Conservation (phyloP, 495 filamentous ascomycete species). For the Hypoxylon rickii region DNA sequence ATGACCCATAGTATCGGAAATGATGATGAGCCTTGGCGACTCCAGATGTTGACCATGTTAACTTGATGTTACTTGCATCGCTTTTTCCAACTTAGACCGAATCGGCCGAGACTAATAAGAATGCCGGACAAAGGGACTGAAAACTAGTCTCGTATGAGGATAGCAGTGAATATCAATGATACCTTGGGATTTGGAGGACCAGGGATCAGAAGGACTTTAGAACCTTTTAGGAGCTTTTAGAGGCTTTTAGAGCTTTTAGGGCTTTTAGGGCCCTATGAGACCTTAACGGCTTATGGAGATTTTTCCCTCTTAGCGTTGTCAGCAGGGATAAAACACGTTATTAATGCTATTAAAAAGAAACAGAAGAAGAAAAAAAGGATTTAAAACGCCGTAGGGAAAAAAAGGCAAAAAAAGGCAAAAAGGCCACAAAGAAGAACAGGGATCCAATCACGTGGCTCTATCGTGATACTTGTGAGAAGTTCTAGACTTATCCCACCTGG, state of each 20-base stretch:
- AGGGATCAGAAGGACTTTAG: too few relatives aligned
- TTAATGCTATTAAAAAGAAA: too few relatives aligned
- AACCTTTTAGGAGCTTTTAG: too few relatives aligned
- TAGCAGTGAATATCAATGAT: too few relatives aligned
- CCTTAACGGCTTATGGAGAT: too few relatives aligned
- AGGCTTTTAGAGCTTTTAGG: too few relatives aligned
- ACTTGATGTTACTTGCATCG: not conserved
- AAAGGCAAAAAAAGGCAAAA: not conserved
- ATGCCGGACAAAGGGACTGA: constrained; percentile 23
- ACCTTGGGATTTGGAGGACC: too few relatives aligned
- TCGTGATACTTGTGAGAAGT: constrained; percentile 19
- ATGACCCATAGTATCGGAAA: constrained; percentile 32
- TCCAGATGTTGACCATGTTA: not conserved
- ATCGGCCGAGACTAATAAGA: constrained; percentile 31
- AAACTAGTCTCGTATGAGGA: too few relatives aligned
- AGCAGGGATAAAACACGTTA: too few relatives aligned
- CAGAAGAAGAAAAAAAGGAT: not conserved
- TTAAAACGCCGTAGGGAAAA: too few relatives aligned
- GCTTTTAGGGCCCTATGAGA: too few relatives aligned
- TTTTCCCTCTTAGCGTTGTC: too few relatives aligned
- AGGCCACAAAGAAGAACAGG: constrained; percentile 4
- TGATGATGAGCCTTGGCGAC: constrained; percentile 36
- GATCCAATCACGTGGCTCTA: constrained; percentile 26
- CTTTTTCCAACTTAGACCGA: constrained; percentile 14
- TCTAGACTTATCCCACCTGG: constrained; percentile 35